A percentile compares a stretch with the other conserved stretches of the same genome.
These are phyloP conservation scores for Phyllosticta capitalensis DNA, from an alignment of 2,329 filamentous ascomycete species.

Conservation along the genomic window DNA sequence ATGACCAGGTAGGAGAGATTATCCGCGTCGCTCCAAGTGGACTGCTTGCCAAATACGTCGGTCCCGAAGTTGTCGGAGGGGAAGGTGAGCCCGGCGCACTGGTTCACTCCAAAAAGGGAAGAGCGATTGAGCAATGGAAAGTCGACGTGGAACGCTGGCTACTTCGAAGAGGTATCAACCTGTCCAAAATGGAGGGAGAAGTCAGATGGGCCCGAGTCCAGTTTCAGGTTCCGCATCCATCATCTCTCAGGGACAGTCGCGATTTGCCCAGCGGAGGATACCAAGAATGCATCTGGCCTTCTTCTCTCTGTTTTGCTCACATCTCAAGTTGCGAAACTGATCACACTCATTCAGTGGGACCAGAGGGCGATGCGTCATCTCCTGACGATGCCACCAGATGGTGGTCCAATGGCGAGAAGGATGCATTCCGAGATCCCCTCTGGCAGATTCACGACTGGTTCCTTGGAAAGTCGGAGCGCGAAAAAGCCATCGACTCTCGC, in stretches of 20 bases:
- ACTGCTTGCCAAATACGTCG: conserved; percentile 7
- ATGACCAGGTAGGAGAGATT: conserved; percentile 7
- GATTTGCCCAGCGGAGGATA: background rate
- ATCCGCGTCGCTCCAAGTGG: conserved; percentile 7
- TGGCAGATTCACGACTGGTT: conserved; percentile 30
- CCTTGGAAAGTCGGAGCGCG: conserved; percentile 24
- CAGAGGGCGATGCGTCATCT: background rate
- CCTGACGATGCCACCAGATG: background rate
- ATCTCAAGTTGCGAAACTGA: background rate
- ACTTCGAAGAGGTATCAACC: conserved; percentile 25
- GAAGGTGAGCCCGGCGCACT: background rate
- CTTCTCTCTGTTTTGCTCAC: conserved; percentile 21
- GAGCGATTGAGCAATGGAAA: conserved; percentile 21
- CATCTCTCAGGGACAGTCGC: background rate
- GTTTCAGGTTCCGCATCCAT: background rate
- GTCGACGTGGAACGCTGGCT: conserved; percentile 24
- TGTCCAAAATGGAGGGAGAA: conserved; percentile 18
- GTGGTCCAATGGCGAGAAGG: conserved; percentile 5
- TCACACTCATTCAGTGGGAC: background rate
- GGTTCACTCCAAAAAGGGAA: background rate
- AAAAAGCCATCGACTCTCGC: conserved; percentile 26
- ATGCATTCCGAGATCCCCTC: conserved; percentile 27
- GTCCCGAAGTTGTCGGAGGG: background rate
- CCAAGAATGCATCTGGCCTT: conserved; percentile 27
- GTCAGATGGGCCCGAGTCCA: conserved; percentile 8